These are phyloP conservation scores for Xylariaceae sp. DNA, from an alignment of 2,329 filamentous ascomycete genomes.

Conservation along the genomic window DNA sequence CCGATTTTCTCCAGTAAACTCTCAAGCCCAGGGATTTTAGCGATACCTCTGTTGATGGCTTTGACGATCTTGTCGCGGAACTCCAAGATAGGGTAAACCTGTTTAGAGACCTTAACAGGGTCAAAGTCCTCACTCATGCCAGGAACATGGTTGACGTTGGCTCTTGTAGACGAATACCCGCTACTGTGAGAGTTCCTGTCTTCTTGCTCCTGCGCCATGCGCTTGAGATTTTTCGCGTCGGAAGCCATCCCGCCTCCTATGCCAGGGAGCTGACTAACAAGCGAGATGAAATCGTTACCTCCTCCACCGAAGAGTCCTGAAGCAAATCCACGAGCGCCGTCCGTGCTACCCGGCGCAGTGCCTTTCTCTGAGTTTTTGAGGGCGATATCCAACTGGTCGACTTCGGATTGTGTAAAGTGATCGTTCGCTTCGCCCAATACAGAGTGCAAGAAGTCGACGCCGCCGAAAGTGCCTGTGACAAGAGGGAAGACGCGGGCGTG, in stretches of 20 bases:
- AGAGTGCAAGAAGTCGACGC: constrained; percentile 79
- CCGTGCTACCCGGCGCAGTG: constrained; percentile 32
- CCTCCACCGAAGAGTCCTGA: constrained; percentile 30
- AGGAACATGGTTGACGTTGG: constrained; percentile 58
- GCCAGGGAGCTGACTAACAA: constrained; percentile 72
- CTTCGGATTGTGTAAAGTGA: constrained; percentile 79
- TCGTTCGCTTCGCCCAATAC: constrained; percentile 74
- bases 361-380: constrained; percentile 63
- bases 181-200: constrained; percentile 34
- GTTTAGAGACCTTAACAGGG: constrained; percentile 66
- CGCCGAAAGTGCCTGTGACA: constrained; percentile 73
- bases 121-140: constrained; percentile 76
- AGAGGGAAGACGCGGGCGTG: constrained; percentile 69
- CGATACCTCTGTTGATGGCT: constrained; percentile 76
- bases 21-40: constrained; percentile 89
- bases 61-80: constrained; percentile 95
- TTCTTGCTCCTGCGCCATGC: constrained; percentile 60
- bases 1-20: constrained; percentile 88
- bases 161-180: constrained; percentile 33
- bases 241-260: constrained; percentile 61
- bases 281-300: constrained; percentile 60
- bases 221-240: constrained; percentile 62
- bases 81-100: constrained; percentile 91
- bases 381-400: constrained; percentile 74
- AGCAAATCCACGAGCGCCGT: constrained; percentile 39